These are phyloP conservation scores for Fraxinus excelsior DNA, from an alignment of 257 asterid species.

Conservation along the genomic window DNA sequence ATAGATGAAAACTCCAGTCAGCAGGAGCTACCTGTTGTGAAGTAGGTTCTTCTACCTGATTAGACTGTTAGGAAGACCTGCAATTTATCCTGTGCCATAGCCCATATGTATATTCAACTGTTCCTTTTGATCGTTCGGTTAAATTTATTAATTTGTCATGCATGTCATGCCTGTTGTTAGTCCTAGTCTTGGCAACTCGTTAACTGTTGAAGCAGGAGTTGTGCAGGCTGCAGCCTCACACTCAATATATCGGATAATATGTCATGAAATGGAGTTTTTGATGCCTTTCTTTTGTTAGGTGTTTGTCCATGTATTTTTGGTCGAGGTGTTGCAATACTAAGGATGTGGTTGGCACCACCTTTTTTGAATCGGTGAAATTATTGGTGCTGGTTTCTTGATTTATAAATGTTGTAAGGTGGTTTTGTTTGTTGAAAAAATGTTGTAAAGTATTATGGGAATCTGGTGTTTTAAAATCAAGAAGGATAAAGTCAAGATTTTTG, in stretches of 20 bases:
- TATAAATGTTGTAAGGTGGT: conserved; percentile 40
- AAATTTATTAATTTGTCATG: not conserved
- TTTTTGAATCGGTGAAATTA: conserved; percentile 19
- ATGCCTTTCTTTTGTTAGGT: conserved; percentile 15
- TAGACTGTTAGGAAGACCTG: not conserved
- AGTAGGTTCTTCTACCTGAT: not conserved
- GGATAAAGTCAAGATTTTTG: conserved; percentile 50
- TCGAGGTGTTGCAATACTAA: conserved; percentile 22
- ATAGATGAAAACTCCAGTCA: not conserved
- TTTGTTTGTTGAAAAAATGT: conserved; percentile 35
- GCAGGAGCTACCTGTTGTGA: not conserved
- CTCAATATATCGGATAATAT: conserved; percentile 19
- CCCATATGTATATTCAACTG: not conserved
- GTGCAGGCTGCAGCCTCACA: not conserved
- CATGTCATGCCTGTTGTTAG: not conserved
- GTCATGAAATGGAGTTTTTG: conserved; percentile 17
- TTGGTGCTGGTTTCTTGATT: conserved; percentile 27
- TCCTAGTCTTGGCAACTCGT: not conserved
- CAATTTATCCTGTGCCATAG: not conserved
- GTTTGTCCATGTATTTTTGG: conserved; percentile 17
- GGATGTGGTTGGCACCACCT: conserved; percentile 16
- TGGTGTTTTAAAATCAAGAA: conserved; percentile 50
- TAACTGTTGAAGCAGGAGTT: not conserved
- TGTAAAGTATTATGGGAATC: conserved; percentile 37
- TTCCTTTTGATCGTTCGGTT: not conserved